Percentiles rank a stretch among this genome's conserved stretches.
These are phyloP conservation scores for Saxophila tyrrhenica DNA, from an alignment of 495 filamentous ascomycete species.

Conservation along the genomic window DNA sequence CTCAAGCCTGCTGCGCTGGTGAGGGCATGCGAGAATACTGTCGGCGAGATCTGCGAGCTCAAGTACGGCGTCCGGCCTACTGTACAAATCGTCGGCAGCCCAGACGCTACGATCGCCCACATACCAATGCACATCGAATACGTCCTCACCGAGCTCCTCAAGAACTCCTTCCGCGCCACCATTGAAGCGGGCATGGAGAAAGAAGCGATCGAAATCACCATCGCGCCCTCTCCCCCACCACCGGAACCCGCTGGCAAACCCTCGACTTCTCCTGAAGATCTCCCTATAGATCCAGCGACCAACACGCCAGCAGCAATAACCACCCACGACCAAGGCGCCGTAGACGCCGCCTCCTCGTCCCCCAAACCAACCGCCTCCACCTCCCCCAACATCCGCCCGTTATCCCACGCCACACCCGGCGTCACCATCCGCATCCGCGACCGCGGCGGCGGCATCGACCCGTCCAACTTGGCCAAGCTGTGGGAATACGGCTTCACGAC, in stretches of 20 bases:
- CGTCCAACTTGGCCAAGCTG: conserved; percentile 70
- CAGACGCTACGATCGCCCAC: conserved; percentile 73
- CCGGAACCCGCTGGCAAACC: too few relatives aligned
- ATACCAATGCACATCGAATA: conserved; percentile 94
- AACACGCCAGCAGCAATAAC: conserved; percentile 6
- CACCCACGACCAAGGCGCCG: conserved; percentile 27
- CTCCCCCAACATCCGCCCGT: conserved; percentile 7
- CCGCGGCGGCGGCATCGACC: conserved; percentile 81
- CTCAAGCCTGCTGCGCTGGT: conserved; percentile 72
- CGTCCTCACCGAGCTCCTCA: conserved; percentile 88
- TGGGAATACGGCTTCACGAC: conserved; percentile 97
- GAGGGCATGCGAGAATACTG: conserved; percentile 72
- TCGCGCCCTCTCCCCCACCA: conserved; percentile 57
- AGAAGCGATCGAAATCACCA: conserved; percentile 81
- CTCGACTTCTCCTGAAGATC: background rate
- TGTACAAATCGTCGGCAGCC: conserved; percentile 69
- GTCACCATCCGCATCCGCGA: conserved; percentile 94
- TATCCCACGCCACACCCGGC: conserved; percentile 40
- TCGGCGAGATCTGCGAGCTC: conserved; percentile 90
- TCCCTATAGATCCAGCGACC: background rate
- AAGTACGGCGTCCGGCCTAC: conserved; percentile 84
- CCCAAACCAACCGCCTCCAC: conserved; percentile 14
- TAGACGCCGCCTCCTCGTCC: conserved; percentile 21
- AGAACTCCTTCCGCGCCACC: conserved; percentile 90
- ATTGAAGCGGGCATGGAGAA: conserved; percentile 68